Percentiles rank a stretch among this genome's conserved stretches.
These are phyloP conservation scores for Aspergillus novoparasiticus DNA, from an alignment of 2,329 filamentous ascomycete genomes.

Conservation along the genomic window DNA sequence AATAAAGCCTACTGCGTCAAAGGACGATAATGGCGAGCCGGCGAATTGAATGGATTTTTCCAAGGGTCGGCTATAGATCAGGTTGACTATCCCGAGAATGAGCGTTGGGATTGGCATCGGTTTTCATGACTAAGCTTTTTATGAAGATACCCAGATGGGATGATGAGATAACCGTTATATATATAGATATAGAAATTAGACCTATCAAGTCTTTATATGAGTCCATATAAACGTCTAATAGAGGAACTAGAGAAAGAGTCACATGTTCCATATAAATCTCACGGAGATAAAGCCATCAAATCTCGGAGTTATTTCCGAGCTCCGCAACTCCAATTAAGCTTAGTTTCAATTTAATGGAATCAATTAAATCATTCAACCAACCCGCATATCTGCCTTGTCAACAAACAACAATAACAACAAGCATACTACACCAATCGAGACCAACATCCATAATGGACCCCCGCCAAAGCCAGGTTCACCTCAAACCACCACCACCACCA, in stretches of 20 bases:
- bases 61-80: no score
- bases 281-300: not conserved
- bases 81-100: not conserved
- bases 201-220: not conserved
- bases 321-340: not conserved
- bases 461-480: constrained; percentile 23
- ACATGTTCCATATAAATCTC: not conserved
- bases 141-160: constrained; percentile 17
- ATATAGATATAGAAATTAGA: not conserved
- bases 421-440: not conserved
- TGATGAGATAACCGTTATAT: not conserved
- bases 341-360: not conserved
- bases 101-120: constrained; percentile 11
- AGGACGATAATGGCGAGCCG: constrained; percentile 12
- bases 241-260: not conserved
- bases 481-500: constrained; percentile 24
- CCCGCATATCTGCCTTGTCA: not conserved
- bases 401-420: not conserved
- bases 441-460: constrained; percentile 17
- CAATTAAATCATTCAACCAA: not conserved
- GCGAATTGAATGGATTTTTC: constrained; percentile 1
- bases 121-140: constrained; percentile 3
- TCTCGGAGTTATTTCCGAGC: not conserved
- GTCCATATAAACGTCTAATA: not conserved
- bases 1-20: constrained; percentile 31